A percentile compares a stretch with the other conserved stretches of the same genome.
Evolutionary conservation across 768 basidiomycete species (phyloP).

Genomic region (Podaxis mareebaensis): DNA sequence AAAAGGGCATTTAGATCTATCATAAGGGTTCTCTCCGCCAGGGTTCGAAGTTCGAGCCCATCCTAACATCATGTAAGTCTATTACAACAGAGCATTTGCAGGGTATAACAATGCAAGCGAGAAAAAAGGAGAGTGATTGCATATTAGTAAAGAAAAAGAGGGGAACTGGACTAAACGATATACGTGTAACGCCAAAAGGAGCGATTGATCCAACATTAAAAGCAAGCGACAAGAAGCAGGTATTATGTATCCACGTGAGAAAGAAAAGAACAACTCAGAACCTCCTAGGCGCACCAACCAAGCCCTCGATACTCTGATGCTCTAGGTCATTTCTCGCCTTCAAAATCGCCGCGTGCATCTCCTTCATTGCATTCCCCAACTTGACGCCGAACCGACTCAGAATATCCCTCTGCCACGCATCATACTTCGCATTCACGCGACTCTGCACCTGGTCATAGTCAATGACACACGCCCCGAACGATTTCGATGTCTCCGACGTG

Average conservation of each 20-base stretch:
- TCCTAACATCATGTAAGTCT: background rate
- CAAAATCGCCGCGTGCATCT: slow-evolving; percentile 90
- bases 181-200: background rate
- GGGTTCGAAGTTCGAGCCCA: too few species aligned
- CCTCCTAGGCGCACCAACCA: slow-evolving; percentile 56
- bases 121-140: background rate
- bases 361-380: slow-evolving; percentile 94
- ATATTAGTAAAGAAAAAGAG: background rate
- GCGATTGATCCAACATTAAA: background rate
- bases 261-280: slow-evolving; percentile 38
- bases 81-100: background rate
- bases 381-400: slow-evolving; percentile 90
- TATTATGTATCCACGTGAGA: background rate
- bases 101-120: background rate
- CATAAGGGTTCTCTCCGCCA: too few species aligned
- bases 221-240: background rate
- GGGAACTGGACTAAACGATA: slow-evolving; percentile 2
- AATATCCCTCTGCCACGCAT: slow-evolving; percentile 96
- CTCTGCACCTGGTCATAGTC: slow-evolving; percentile 99
- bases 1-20: too few species aligned
- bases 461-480: slow-evolving; percentile 91
- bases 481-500: slow-evolving; percentile 89
- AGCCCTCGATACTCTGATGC: slow-evolving; percentile 92
- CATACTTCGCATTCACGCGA: slow-evolving; percentile 97
- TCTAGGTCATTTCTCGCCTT: slow-evolving; percentile 96